Base-by-base conservation (phyloP, 176 grass and related monocot species). In the Oryza rufipogon region DNA sequence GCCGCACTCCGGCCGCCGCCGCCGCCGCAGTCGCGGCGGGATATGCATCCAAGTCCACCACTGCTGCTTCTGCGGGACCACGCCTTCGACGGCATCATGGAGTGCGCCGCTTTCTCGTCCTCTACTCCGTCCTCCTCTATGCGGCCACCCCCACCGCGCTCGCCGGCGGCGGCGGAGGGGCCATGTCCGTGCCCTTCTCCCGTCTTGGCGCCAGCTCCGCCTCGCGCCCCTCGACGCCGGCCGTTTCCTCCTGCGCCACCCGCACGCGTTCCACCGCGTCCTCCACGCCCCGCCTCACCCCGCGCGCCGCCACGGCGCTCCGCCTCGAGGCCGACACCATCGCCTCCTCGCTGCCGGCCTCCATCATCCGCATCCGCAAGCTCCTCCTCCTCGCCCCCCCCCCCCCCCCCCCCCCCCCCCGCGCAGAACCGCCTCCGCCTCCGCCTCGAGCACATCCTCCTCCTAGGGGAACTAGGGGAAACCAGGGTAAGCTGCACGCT, bases 201-300 rank as follows among this genome's bases (percentile, higher is more conserved):
- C 93, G 91, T 22, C 86, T 95, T 64, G 81, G 85, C 93, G 93
- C 68, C 47, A 89, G 65, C 91, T 93, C 64, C 65, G 89, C 76
- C 83, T 98, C 15, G 41, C 52, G 39, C 85, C 91, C 12, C 51
- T 90, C 46, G 93, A 93, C 11, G 85, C 87, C 38, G 88, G 87
- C 34, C 74, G 86, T 11, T 99, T 92, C 86, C 88, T 99, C 75
- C 83, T 94, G 66, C 88, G 91, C 79, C 93, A 98, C 77, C 93
- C 93, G 73, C 86, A 92, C 89, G 85, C 87, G 28, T 98, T 98
- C 87, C 96, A 95, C 74, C 85, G 95, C 74, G 95, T 98, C 70
- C 89, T 92, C 65, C 96, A 98, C 71, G 93, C 96, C 49, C 42
- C 89, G 89, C 60, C 85, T 95, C 91, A 95, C 96, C 86, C 96